A percentile compares a stretch with the other conserved stretches of the same genome.
Conservation (phyloP, 169 alveolate species). For the Plasmodium yoelii region DNA sequence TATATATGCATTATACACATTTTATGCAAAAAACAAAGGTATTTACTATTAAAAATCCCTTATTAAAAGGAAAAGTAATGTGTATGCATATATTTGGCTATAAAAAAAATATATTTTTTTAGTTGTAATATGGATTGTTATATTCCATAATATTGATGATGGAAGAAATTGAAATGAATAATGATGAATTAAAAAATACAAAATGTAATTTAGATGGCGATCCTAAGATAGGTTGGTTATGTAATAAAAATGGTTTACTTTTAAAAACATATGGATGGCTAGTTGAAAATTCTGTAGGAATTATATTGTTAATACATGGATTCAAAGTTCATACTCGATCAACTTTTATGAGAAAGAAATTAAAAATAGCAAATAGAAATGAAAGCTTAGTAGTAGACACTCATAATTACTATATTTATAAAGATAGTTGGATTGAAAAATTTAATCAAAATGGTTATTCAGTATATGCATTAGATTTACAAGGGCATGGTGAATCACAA, state of each 20-base stretch:
- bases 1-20: too few relatives aligned
- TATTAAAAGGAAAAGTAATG: too few relatives aligned
- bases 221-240: slow-evolving; percentile 67
- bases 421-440: slow-evolving; percentile 78
- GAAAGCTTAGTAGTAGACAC: slow-evolving; percentile 28
- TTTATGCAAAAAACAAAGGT: too few relatives aligned
- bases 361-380: slow-evolving; percentile 61
- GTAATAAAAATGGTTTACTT: slow-evolving; percentile 75
- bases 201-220: slow-evolving; percentile 24
- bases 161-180: too few relatives aligned
- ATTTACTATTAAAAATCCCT: too few relatives aligned
- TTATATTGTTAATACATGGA: slow-evolving; percentile 78
- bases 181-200: too few relatives aligned
- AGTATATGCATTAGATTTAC: slow-evolving; percentile 79
- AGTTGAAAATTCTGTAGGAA: slow-evolving; percentile 74
- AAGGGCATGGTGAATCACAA: slow-evolving; percentile 81
- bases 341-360: slow-evolving; percentile 76
- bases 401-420: slow-evolving; percentile 64
- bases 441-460: slow-evolving; percentile 77
- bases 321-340: slow-evolving; percentile 76
- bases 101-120: too few relatives aligned
- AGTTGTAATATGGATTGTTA: too few relatives aligned
- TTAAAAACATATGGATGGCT: slow-evolving; percentile 75
- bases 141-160: too few relatives aligned
- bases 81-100: too few relatives aligned